Conservation (phyloP, 495 filamentous ascomycete species). For the Hyaloscypha bicolor region DNA sequence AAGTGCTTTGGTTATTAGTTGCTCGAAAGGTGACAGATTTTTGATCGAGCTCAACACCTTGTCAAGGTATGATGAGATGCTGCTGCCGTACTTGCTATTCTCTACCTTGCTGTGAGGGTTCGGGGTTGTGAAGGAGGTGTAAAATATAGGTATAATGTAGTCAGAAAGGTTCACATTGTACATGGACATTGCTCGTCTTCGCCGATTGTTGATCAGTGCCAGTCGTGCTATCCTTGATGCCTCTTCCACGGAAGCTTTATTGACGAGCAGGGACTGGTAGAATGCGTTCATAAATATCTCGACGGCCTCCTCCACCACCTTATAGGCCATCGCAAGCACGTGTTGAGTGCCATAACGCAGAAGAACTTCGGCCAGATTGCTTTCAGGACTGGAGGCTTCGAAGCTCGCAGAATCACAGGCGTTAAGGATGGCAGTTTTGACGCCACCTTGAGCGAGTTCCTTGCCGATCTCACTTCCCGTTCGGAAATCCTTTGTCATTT, state of each 20-base stretch:
- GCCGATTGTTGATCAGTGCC: neutral
- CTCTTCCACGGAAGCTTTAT: neutral
- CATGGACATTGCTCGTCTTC: neutral
- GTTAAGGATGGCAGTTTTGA: slow-evolving; percentile 1
- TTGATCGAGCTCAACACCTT: neutral
- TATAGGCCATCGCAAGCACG: slow-evolving; percentile 2
- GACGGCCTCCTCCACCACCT: slow-evolving; percentile 2
- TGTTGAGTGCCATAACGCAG: neutral
- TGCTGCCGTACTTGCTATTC: too few species aligned
- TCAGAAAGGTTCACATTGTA: neutral
- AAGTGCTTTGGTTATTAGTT: too few species aligned
- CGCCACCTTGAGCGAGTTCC: neutral
- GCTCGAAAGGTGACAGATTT: neutral
- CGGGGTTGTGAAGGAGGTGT: neutral
- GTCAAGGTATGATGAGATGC: too few species aligned
- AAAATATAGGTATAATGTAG: neutral
- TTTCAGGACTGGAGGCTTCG: neutral
- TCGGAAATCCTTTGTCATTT: too few species aligned
- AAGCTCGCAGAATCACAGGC: slow-evolving; percentile 2
- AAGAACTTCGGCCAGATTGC: neutral
- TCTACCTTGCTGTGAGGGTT: too few species aligned
- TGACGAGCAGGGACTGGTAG: slow-evolving; percentile 3
- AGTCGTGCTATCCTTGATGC: slow-evolving; percentile 2
- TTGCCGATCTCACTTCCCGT: too few species aligned
- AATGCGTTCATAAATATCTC: slow-evolving; percentile 4